Percentiles rank a stretch among this genome's conserved stretches.
Evolutionary conservation across 2,329 filamentous ascomycete species (phyloP).

Genomic region (Phyllosticta capitalensis): DNA sequence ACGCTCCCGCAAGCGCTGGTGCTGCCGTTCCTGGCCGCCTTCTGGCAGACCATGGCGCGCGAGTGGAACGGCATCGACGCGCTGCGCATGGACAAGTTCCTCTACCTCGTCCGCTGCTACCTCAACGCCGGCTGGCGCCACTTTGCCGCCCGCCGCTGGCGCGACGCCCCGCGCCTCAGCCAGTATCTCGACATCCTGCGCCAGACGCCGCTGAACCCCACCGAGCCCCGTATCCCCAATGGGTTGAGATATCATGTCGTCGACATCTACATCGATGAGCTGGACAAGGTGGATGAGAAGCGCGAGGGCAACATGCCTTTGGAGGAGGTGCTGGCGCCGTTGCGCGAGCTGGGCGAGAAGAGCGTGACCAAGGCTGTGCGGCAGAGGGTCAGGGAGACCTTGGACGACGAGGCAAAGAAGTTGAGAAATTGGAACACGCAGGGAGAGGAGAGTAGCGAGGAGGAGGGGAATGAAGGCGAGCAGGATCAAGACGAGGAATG

Average conservation of each 20-base stretch:
- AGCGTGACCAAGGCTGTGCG: slow-evolving; percentile 64
- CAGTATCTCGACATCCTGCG: slow-evolving; percentile 40
- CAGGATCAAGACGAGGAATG: slow-evolving; percentile 48
- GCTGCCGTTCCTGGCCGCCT: slow-evolving; percentile 38
- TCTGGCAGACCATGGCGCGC: slow-evolving; percentile 43
- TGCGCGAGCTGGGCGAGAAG: slow-evolving; percentile 46
- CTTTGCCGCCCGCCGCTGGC: slow-evolving; percentile 34
- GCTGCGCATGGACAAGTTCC: slow-evolving; percentile 77
- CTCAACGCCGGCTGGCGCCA: slow-evolving; percentile 58
- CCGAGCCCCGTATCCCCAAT: slow-evolving; percentile 57
- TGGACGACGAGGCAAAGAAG: slow-evolving; percentile 56
- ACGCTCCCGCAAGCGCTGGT: slow-evolving; percentile 41
- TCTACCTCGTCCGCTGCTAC: slow-evolving; percentile 72
- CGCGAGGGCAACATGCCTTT: slow-evolving; percentile 32
- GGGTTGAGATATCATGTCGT: slow-evolving; percentile 78
- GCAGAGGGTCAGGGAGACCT: slow-evolving; percentile 56
- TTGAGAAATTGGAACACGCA: slow-evolving; percentile 50
- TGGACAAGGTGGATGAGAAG: slow-evolving; percentile 57
- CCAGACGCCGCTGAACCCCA: slow-evolving; percentile 36
- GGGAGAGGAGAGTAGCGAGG: slow-evolving; percentile 15
- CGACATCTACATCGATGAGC: slow-evolving; percentile 87
- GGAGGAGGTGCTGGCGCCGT: slow-evolving; percentile 43
- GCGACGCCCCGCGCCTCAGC: slow-evolving; percentile 27
- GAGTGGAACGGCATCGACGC: slow-evolving; percentile 44
- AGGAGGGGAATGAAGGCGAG: slow-evolving; percentile 32